phyloP scores from a whole-genome alignment of 768 basidiomycete genomes.

The Cyathus striatus region DNA sequence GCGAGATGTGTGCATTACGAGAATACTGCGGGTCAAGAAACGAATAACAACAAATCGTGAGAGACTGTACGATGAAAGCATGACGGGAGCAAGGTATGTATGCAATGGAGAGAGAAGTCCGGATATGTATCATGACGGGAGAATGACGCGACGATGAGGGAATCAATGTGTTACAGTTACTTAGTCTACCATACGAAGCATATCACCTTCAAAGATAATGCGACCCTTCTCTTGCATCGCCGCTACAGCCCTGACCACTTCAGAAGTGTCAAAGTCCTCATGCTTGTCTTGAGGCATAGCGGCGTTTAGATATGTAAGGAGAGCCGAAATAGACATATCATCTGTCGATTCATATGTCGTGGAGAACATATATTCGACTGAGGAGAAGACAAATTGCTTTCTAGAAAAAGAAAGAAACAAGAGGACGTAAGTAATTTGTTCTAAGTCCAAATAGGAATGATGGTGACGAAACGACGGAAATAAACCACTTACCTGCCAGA shows the following conservation, averaged over 20 bases:
- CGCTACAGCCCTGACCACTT: conserved; percentile 52
- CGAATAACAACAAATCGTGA: no score
- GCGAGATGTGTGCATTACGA: no score
- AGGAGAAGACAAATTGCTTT: conserved; percentile 53
- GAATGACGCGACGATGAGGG: background rate
- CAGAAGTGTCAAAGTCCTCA: conserved; percentile 76
- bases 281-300: conserved; percentile 76
- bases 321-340: conserved; percentile 63
- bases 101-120: no score
- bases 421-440: conserved; percentile 1
- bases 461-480: conserved; percentile 1
- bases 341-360: conserved; percentile 65
- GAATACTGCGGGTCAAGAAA: no score
- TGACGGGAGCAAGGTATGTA: no score
- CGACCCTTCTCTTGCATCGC: conserved; percentile 40
- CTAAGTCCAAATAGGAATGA: background rate
- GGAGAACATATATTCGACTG: conserved; percentile 59
- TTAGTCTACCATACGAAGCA: conserved; percentile 25
- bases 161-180: background rate
- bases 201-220: conserved; percentile 49
- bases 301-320: conserved; percentile 70
- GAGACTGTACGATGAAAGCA: no score
- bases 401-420: conserved; percentile 21
- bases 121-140: no score
- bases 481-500: conserved; percentile 47